Base-by-base conservation (phyloP, 805 yeast genomes). In the Naumovozyma dairenensis region DNA sequence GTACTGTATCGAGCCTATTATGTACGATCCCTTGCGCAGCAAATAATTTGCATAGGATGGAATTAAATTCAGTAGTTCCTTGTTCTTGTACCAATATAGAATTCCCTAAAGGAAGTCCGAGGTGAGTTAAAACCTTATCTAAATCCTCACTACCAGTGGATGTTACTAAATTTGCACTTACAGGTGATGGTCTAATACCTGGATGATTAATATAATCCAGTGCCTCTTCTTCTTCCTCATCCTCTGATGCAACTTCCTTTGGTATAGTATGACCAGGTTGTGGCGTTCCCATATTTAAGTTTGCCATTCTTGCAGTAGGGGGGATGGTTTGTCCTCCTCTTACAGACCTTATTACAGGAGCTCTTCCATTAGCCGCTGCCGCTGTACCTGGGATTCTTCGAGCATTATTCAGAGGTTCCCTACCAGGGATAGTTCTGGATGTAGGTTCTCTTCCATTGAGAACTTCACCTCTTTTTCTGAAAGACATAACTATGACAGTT, bases 31-130 rank as follows among this genome's bases (percentile, higher is more conserved):
- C 94, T 55, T 83, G 93, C 1, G 93, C 68, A 1, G 82, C 76
- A 61, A 77, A 82, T 3, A 74, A 62, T 42, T 86, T 74, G 18
- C 77, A 53, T 24, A 89, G 43, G 8, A 83, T 76, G 5, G 85
- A 70, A 5, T 81, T 68, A 51, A 85, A 89, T 50, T 89, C 96
- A 0, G 97, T 89, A 5, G 89, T 78, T 0, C 94, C 92, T 12
- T 73, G 70, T 52, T 89, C 97, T 53, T 84, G 89, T 4, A 89
- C 53, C 10, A 87, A 54, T 25, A 86, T 51, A 5, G 81, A 68
- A 8, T 66, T 58, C 1, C 95, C 94, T 9, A 83, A 45, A 1
- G 97, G 97, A 12, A 87, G 53, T 1, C 98, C 98, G 36, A 74
- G 80, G 55, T 89, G 97, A 1, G 71, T 72, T 33, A 89, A 52